These are phyloP conservation scores for Penicillium sp. DNA, from an alignment of 2,329 filamentous ascomycete species.

Conservation along the genomic window DNA sequence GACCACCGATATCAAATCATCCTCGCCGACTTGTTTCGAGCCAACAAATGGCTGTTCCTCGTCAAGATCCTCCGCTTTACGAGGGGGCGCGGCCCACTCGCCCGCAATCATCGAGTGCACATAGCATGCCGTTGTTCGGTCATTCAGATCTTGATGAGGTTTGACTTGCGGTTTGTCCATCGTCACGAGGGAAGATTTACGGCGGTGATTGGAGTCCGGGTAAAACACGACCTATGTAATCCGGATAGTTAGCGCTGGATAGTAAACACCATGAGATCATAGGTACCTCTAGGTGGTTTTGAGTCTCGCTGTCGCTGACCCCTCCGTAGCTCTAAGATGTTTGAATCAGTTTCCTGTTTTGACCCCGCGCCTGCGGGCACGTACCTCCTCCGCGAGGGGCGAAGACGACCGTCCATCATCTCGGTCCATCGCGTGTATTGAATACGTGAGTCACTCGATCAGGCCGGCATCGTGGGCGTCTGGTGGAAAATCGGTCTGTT, in stretches of 20 bases:
- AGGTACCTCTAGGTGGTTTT: constrained; percentile 37
- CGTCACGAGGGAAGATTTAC: constrained; percentile 55
- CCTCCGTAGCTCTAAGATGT: constrained; percentile 28
- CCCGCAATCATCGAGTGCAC: constrained; percentile 54
- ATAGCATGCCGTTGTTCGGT: constrained; percentile 52
- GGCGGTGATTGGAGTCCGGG: constrained; percentile 47
- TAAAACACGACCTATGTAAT: constrained; percentile 52
- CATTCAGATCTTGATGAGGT: constrained; percentile 32
- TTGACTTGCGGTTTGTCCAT: constrained; percentile 38
- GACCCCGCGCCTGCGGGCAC: constrained; percentile 5
- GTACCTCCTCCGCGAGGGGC: constrained; percentile 17
- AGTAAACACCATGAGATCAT: too few relatives aligned
- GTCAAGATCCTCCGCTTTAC: constrained; percentile 8
- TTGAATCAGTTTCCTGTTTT: constrained; percentile 12
- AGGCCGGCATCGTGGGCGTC: constrained; percentile 13
- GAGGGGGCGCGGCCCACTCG: constrained; percentile 26
- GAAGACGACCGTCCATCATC: constrained; percentile 4
- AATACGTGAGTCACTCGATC: constrained; percentile 3
- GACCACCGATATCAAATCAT: constrained; percentile 22
- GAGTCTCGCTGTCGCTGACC: constrained; percentile 31
- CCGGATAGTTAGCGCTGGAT: neutral
- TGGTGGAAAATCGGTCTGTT: constrained; percentile 3
- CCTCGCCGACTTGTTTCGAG: constrained; percentile 18
- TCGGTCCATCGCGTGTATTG: constrained; percentile 14
- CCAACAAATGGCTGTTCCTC: constrained; percentile 16